Evolutionary conservation across 2,329 filamentous ascomycete species (phyloP), one percentile per base, ranked within the genome.

Genomic region (Calonectria pauciramosa): DNA sequence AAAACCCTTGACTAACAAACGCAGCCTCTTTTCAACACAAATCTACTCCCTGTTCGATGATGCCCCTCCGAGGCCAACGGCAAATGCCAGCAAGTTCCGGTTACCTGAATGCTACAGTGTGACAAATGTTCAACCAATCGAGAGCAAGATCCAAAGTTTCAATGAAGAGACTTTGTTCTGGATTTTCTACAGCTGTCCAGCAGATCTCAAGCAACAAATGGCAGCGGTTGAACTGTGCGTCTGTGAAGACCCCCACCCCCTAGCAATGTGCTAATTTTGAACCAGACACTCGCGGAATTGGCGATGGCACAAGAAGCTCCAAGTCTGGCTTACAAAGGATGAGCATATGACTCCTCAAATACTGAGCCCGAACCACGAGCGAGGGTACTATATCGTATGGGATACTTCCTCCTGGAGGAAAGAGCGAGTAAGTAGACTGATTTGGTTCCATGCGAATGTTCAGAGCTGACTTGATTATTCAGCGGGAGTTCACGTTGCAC

Each of bases 111-210:
- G 92, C 83, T 94, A 94, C 80, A 90, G 89, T 68, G 92, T 94
- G 41, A 91, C 89, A 75, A 94, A 94, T 75, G 91, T 93, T 32
- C 91, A 92, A 77, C 88, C 91, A 3, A 89, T 94, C 68, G 91
- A 93, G 75, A 91, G 88, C 78, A 93, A 93, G 83, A 92, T 93
- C 64, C 87, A 87, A 51, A 93, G 89, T 76, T 93, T 94, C 83
- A 93, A 93, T 77, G 92, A 94, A 76, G 92, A 94, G 83, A 93
- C 92, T 0, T 84, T 94, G 63, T 91, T 94, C 83, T 93, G 91
- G 89, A 93, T 94, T 77, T 94, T 94, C 80, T 93, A 94, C 83
- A 92, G 90, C 83, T 92, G 90, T 74, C 91, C 92, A 10, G 87
- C 89, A 56, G 92, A 93, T 79, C 81, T 90, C 44, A 91, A 92